Conservation (phyloP, 2,329 filamentous ascomycete species). For the Alternaria novae-zelandiae region DNA sequence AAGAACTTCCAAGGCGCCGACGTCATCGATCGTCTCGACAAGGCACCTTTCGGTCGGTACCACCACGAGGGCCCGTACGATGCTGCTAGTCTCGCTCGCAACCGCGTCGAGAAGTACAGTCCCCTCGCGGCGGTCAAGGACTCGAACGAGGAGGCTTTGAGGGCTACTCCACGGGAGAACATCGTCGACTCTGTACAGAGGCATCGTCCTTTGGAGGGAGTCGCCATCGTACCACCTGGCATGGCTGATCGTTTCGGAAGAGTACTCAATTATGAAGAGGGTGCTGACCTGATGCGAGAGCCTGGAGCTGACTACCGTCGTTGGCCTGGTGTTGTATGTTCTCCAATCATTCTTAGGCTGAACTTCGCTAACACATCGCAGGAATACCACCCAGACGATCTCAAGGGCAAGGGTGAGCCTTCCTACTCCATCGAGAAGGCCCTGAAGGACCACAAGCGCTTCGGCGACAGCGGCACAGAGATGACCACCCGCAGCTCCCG, state of each 20-base stretch:
- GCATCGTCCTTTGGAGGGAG: constrained; percentile 82
- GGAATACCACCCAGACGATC: constrained; percentile 75
- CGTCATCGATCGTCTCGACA: constrained; percentile 80
- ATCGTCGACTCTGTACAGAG: constrained; percentile 74
- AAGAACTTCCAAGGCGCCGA: constrained; percentile 73
- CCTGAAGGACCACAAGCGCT: constrained; percentile 64
- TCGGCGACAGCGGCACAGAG: constrained; percentile 52
- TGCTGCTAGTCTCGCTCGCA: constrained; percentile 76
- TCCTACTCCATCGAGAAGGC: constrained; percentile 73
- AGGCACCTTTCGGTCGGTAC: constrained; percentile 68
- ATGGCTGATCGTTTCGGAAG: constrained; percentile 70
- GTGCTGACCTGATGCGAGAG: constrained; percentile 84
- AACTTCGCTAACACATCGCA: constrained; percentile 23
- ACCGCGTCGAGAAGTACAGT: constrained; percentile 66
- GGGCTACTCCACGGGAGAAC: constrained; percentile 80
- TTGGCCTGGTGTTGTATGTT: constrained; percentile 73
- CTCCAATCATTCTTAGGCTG: neutral
- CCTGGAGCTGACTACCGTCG: constrained; percentile 81
- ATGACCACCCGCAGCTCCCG: constrained; percentile 48
- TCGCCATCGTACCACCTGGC: constrained; percentile 77
- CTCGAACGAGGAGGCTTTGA: constrained; percentile 77
- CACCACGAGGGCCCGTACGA: constrained; percentile 94
- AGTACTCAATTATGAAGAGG: constrained; percentile 80
- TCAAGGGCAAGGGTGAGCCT: constrained; percentile 84
- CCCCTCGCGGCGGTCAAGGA: constrained; percentile 78